Evolutionary conservation across 1,139 yeast species (phyloP), one percentile per base, ranked within the genome.

Genomic region (Arxiozyma bovina): DNA sequence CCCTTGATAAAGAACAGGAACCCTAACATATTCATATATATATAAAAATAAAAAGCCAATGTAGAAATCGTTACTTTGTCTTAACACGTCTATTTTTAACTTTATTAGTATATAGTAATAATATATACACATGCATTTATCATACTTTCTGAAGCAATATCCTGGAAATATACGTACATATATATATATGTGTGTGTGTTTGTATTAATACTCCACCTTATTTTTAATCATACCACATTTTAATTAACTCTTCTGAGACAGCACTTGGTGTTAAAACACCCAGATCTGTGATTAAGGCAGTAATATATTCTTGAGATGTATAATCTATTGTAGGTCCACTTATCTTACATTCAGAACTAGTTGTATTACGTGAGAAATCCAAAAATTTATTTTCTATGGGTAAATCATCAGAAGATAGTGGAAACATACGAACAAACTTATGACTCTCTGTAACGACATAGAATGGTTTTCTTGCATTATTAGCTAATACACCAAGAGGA

Each of bases 231-330:
- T 90, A 91, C 98, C 98, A 94, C 79, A 94, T 89, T 73, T 93
- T 93, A 68, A 94, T 93, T 71, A 94, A 79, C 72, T 94, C 99
- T 71, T 94, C 99, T 40, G 96, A 86, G 44, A 94, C 99, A 0
- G 98, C 99, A 58, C 96, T 85, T 6, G 99, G 97, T 9, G 99
- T 93, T 64, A 94, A 77, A 1, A 93, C 97, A 20, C 99, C 99
- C 62, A 94, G 77, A 70, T 94, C 99, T 1, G 99, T 93, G 58
- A 94, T 89, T 63, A 94, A 78, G 5, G 98, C 99, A 2, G 99
- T 93, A 53, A 94, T 87, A 67, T 85, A 88, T 63, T 91, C 95
- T 69, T 93, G 97, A 15, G 97, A 96, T 0, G 99, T 94, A 71
- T 90, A 93, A 70, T 94, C 99, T 53, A 90, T 81, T 22, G 74